Evolutionary conservation across 495 filamentous ascomycete genomes (phyloP), one percentile per base, ranked within the genome.

Genomic region (Lasiosphaeria hispida): DNA sequence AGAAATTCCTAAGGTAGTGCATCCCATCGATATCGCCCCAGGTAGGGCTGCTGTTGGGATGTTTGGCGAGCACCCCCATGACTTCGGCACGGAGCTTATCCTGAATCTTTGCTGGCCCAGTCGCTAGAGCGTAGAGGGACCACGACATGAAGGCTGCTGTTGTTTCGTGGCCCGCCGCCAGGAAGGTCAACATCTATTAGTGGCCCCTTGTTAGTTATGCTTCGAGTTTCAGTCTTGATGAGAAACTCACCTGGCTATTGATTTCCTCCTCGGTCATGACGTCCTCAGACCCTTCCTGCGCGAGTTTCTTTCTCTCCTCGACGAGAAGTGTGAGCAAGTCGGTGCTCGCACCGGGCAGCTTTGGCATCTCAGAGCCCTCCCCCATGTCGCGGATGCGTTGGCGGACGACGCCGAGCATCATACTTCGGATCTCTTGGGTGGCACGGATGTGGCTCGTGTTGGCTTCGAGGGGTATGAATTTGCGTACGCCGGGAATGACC

Each of bases 211-310:
- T 19, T 43, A n/a, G 17, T 10, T 7, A 63, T 85, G 85, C 7
- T 82, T 78, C 49, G 78, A n/a, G n/a, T n/a, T 83, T 40, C 78
- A 83, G 19, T 77, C 71, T n/a, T 87, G 7, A 3, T 19, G 11
- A 30, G 18, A 7, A 9, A 57, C 64, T 48, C 15, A 67, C 64
- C 52, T 67, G 64, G 33, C 51, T 58, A 0, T 60, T 36, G 19
- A 68, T 64, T 10, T 65, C 57, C 13, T 49, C 55, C 41, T 56
- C 60, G 1, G 57, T 57, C n/a, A 61, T 52, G 1, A 35, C 62
- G 13, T 79, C 63, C 5, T 77, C 35, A 3, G 37, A 37, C 5
- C 14, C 81, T 1, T 41, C 51, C 17, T 35, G 5, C 2, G 23
- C 30, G 5, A 53, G 44, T 4, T 39, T 48, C 36, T 48, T 35